Percentiles rank a stretch among this genome's conserved stretches.
These are phyloP conservation scores for Blastobotrys illinoisensis DNA, from an alignment of 1,139 yeast genomes.

Conservation along the genomic window DNA sequence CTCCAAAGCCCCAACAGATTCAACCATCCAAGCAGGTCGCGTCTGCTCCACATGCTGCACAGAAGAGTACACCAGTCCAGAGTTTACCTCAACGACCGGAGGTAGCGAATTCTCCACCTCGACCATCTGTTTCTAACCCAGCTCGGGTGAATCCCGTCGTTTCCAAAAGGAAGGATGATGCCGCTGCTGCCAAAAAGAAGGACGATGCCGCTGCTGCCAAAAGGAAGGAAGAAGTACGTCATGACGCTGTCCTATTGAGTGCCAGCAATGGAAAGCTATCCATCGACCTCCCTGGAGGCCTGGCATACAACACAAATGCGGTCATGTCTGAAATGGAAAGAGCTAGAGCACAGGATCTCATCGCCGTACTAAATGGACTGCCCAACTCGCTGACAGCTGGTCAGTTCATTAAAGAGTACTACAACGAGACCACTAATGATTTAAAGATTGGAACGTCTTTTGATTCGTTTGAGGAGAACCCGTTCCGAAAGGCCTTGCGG, in stretches of 20 bases:
- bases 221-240: background rate
- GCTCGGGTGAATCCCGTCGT: too few species aligned
- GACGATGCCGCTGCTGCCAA: too few species aligned
- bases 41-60: background rate
- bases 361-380: background rate
- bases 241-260: background rate
- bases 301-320: background rate
- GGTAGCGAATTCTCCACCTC: background rate
- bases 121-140: background rate
- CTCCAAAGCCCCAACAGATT: too few species aligned
- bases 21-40: background rate
- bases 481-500: background rate
- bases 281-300: background rate
- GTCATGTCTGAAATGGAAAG: background rate
- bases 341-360: background rate
- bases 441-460: background rate
- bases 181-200: too few species aligned
- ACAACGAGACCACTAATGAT: background rate
- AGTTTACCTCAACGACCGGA: background rate
- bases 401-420: background rate
- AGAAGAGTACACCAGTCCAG: background rate
- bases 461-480: background rate
- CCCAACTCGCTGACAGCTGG: background rate
- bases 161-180: too few species aligned
- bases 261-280: background rate